Evolutionary conservation across 129 eudicot species (phyloP).

Genomic region (Helichrysum umbraculigerum): DNA sequence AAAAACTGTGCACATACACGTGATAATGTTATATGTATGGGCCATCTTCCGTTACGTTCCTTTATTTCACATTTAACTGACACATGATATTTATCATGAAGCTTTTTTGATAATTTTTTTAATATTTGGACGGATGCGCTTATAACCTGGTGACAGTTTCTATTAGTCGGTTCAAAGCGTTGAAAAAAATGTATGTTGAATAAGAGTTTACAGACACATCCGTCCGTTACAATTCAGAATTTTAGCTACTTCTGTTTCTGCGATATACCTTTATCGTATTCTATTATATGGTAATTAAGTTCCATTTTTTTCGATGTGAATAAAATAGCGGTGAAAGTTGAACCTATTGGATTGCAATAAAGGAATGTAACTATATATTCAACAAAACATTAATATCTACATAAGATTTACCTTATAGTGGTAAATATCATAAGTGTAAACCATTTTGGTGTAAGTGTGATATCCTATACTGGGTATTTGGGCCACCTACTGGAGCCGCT

Average conservation of each 20-base stretch:
- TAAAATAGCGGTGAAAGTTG: background rate
- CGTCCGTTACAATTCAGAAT: background rate
- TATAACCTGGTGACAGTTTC: background rate
- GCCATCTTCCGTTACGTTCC: background rate
- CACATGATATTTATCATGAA: background rate
- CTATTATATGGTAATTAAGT: background rate
- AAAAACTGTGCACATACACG: background rate
- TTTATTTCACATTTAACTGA: background rate
- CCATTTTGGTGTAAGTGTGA: too few species aligned
- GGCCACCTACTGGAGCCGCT: too few species aligned
- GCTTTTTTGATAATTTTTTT: background rate
- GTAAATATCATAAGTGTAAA: too few species aligned
- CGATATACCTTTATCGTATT: background rate
- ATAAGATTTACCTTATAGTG: background rate
- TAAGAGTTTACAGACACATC: too few species aligned
- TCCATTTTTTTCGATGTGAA: background rate
- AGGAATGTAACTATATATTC: background rate
- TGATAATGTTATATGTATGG: constrained; percentile 1
- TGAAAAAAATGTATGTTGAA: constrained; percentile 4
- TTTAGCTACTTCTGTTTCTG: background rate
- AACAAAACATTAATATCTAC: too few species aligned
- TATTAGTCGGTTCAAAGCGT: background rate
- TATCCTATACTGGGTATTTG: too few species aligned
- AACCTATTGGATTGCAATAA: background rate
- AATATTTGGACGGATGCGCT: constrained; percentile 1